These are phyloP conservation scores for Globisporangium cederbergense DNA, from an alignment of 352 stramenopile genomes.

Conservation along the genomic window DNA sequence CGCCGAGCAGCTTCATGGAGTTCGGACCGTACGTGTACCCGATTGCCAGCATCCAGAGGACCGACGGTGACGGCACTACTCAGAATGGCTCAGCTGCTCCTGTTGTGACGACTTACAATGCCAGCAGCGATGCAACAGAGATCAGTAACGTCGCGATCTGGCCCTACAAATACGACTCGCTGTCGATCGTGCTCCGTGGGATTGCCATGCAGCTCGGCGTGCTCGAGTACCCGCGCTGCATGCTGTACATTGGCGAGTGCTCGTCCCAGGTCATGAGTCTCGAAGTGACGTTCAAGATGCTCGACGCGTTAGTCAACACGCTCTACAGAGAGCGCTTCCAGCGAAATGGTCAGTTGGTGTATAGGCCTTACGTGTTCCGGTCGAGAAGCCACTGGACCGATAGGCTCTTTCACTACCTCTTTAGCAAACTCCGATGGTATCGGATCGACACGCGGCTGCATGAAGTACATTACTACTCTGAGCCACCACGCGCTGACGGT, in stretches of 20 bases:
- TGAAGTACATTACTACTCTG: conserved; percentile 20
- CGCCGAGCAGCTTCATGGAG: conserved; percentile 21
- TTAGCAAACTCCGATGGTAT: conserved; percentile 14
- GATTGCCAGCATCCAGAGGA: conserved; percentile 23
- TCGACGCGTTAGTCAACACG: conserved; percentile 26
- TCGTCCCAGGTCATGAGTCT: conserved; percentile 14
- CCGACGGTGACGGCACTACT: background rate
- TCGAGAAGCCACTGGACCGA: conserved; percentile 29
- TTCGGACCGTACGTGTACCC: conserved; percentile 45
- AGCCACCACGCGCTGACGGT: background rate
- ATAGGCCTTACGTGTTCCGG: conserved; percentile 12
- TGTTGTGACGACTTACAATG: conserved; percentile 1
- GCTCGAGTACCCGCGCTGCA: conserved; percentile 23
- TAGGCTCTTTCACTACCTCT: conserved; percentile 24
- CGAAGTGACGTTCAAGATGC: conserved; percentile 29
- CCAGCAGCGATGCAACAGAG: conserved; percentile 3
- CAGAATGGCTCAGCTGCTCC: background rate
- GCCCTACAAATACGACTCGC: conserved; percentile 33
- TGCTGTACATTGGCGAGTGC: conserved; percentile 26
- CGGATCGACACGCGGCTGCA: conserved; percentile 23
- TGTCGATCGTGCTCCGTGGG: conserved; percentile 23
- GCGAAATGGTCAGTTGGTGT: background rate
- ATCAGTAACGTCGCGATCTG: conserved; percentile 18
- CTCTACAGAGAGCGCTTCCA: conserved; percentile 10
- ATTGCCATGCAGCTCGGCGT: conserved; percentile 21